A percentile compares a stretch with the other conserved stretches of the same genome.
Evolutionary conservation across 2,329 filamentous ascomycete species (phyloP).

Genomic region (Rosellinia necatrix): DNA sequence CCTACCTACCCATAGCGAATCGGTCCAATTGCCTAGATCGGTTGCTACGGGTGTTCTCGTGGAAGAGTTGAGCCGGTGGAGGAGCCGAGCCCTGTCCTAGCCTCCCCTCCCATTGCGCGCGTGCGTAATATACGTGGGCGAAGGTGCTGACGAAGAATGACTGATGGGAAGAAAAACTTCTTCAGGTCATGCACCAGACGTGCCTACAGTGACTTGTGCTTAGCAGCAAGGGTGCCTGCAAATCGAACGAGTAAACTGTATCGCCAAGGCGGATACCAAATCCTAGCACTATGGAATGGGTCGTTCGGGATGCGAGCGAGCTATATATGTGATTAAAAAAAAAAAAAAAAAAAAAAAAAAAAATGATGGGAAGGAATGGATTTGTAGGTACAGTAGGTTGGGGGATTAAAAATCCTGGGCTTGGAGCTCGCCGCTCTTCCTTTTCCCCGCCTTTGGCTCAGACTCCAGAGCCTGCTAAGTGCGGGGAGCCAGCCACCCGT

Average conservation of each 20-base stretch:
- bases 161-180: slow-evolving; percentile 7
- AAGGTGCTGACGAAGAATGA: not conserved
- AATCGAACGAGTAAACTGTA: not conserved
- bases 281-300: not conserved
- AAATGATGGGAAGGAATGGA: too few relatives aligned
- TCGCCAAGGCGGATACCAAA: slow-evolving; percentile 13
- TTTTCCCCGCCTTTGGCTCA: slow-evolving; percentile 12
- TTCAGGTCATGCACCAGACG: not conserved
- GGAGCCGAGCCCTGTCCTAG: too few relatives aligned
- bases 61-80: too few relatives aligned
- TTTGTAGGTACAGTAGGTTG: too few relatives aligned
- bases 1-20: too few relatives aligned
- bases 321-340: too few relatives aligned
- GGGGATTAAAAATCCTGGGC: too few relatives aligned
- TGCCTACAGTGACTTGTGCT: not conserved
- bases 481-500: slow-evolving; percentile 4
- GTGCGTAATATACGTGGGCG: not conserved
- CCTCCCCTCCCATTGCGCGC: too few relatives aligned
- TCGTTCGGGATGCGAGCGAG: slow-evolving; percentile 10
- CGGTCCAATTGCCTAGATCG: too few relatives aligned
- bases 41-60: too few relatives aligned
- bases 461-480: not conserved
- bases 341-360: too few relatives aligned
- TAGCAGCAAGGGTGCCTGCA: not conserved
- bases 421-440: too few relatives aligned